A percentile compares a stretch with the other conserved stretches of the same genome.
Evolutionary conservation across 108 stramenopile genomes (phyloP).

Genomic region (Nitzschia palea): DNA sequence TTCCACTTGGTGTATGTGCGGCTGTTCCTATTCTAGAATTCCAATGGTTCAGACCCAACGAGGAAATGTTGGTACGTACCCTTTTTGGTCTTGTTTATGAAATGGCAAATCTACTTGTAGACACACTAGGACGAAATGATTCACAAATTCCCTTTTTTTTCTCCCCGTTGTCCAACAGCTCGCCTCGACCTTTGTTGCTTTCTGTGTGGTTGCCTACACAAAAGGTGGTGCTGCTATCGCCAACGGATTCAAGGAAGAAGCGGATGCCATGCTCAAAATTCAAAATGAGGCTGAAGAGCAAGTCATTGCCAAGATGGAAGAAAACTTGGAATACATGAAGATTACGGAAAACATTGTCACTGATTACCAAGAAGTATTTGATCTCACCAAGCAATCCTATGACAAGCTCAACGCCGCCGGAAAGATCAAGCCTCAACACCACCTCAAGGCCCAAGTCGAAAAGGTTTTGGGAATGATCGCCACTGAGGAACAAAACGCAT

Average conservation of each 20-base stretch:
- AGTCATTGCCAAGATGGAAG: constrained; percentile 74
- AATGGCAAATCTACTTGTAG: background rate
- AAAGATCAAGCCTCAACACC: constrained; percentile 82
- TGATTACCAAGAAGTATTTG: constrained; percentile 67
- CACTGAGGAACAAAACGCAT: constrained; percentile 59
- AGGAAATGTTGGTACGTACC: constrained; percentile 59
- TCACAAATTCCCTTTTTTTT: background rate
- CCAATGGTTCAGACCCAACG: constrained; percentile 82
- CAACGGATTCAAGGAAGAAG: constrained; percentile 73
- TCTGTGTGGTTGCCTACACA: constrained; percentile 80
- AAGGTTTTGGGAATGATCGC: constrained; percentile 72
- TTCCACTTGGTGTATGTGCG: constrained; percentile 75
- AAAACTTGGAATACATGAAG: constrained; percentile 75
- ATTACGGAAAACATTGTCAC: constrained; percentile 67
- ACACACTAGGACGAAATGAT: background rate
- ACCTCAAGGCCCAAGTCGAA: constrained; percentile 84
- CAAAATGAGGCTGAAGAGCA: constrained; percentile 79
- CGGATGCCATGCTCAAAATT: constrained; percentile 69
- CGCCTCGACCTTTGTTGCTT: constrained; percentile 79
- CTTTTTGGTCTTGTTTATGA: background rate
- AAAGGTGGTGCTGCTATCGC: constrained; percentile 84
- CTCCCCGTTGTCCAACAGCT: constrained; percentile 57
- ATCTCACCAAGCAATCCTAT: constrained; percentile 62
- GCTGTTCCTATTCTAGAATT: constrained; percentile 83
- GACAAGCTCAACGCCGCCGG: constrained; percentile 82